Percentiles rank a stretch among this genome's conserved stretches.
Conservation (phyloP, 768 basidiomycete genomes). For the Leccinum ochraceum region DNA sequence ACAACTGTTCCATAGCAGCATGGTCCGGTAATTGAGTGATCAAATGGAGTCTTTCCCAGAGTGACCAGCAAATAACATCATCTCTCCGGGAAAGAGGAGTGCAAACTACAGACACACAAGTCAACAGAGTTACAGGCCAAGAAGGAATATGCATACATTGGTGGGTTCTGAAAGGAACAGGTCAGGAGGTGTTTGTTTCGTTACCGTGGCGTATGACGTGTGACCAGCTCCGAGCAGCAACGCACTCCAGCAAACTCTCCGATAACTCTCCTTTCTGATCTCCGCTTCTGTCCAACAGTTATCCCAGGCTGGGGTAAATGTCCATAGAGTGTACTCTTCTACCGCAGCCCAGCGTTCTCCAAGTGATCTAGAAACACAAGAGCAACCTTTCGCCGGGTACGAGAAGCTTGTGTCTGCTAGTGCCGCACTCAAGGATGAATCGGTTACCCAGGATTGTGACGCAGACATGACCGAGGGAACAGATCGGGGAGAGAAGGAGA, state of each 20-base stretch:
- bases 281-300: constrained; percentile 59
- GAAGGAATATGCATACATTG: constrained; percentile 48
- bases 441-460: constrained; percentile 12
- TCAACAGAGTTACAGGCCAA: constrained; percentile 6
- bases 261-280: constrained; percentile 62
- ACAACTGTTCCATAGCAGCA: constrained; percentile 75
- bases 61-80: constrained; percentile 35
- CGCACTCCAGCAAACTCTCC: constrained; percentile 73
- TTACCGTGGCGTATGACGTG: constrained; percentile 57
- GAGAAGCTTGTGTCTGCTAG: constrained; percentile 3
- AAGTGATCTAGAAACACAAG: constrained; percentile 52
- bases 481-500: constrained; percentile 51
- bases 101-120: constrained; percentile 48
- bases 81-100: constrained; percentile 77
- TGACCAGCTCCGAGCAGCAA: constrained; percentile 65
- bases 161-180: constrained; percentile 63
- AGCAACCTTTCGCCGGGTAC: constrained; percentile 38
- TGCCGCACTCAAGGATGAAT: not conserved
- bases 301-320: constrained; percentile 64
- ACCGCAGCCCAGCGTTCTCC: constrained; percentile 51
- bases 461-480: constrained; percentile 46
- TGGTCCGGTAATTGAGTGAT: constrained; percentile 70
- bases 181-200: constrained; percentile 40
- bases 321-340: constrained; percentile 58
- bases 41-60: constrained; percentile 68